Evolutionary conservation across 1,284 basidiomycete genomes (phyloP), one percentile per base, ranked within the genome.

Genomic region (Chalciporus sp.): DNA sequence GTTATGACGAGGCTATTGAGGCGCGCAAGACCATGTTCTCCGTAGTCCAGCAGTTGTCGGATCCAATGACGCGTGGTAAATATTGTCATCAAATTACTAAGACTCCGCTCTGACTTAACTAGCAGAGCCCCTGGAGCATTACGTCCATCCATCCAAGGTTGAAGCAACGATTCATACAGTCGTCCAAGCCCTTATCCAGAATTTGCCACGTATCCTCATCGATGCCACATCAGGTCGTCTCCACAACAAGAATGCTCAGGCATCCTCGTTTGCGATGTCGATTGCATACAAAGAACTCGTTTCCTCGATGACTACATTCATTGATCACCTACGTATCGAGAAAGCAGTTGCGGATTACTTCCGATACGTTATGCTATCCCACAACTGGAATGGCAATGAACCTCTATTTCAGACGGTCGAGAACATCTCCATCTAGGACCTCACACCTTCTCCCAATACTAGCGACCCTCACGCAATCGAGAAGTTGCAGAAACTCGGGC

Each of bases 281-380:
- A 20, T 17, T n/a, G 3, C 26, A 5, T 59, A 43, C 6, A 31
- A 27, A 3, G 41, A 61, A 19, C 28, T 58, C 16, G 23, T 61
- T 19, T 45, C 39, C 26, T 49, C 58, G 2, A 47, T 39, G 58
- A 57, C 58, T 16, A 57, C n/a, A 2, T 10, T 7, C 10, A 33
- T 58, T 2, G 44, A 58, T 23, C 16, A 16, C 14, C 1, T 11
- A 7, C 55, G 33, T 7, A 60, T 59, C 16, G 8, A 50, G 7
- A 35, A 39, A 20, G 40, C 48, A 1, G 49, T 59, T 2, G 17
- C 27, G n/a, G 1, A 41, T 0, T 47, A 60, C 29, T 58, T 49
- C 14, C 42, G 45, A 16, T 58, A 58, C 16, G 58, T 46, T 4
- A 57, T 45, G 26, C 27, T 59, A 8, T 61, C 58, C 2, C 58